phyloP scores from a whole-genome alignment of 2,329 filamentous ascomycete species.

The Xylariaceae sp. region DNA sequence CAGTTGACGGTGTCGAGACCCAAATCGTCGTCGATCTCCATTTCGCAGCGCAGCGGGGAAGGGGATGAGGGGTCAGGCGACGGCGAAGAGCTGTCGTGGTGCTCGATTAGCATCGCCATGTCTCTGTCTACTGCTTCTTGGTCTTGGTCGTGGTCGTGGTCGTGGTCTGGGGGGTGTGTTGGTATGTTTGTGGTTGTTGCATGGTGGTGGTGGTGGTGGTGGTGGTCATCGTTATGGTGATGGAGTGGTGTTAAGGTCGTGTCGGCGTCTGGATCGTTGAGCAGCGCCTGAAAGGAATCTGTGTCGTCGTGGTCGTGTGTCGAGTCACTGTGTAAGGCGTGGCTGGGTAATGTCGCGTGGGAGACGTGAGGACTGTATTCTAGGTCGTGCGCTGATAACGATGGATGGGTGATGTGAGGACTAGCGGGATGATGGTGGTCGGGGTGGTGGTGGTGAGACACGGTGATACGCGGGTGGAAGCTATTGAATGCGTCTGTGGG shows the following conservation, averaged over 20 bases:
- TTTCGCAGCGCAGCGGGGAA: no score
- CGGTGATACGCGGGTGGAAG: slow-evolving; percentile 16
- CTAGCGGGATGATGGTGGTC: slow-evolving; percentile 10
- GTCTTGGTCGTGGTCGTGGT: slow-evolving; percentile 26
- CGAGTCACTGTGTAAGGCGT: slow-evolving; percentile 5
- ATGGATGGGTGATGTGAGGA: slow-evolving; percentile 43
- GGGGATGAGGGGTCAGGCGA: neutral
- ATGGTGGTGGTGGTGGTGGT: slow-evolving; percentile 22
- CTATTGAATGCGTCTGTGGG: slow-evolving; percentile 5
- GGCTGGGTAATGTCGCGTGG: slow-evolving; percentile 10
- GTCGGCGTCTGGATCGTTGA: slow-evolving; percentile 55
- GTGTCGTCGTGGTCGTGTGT: slow-evolving; percentile 44
- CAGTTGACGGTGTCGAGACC: neutral
- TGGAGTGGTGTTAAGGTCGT: slow-evolving; percentile 16
- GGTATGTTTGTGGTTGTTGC: neutral
- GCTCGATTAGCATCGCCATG: slow-evolving; percentile 43
- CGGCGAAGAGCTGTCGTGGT: slow-evolving; percentile 26
- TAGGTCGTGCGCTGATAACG: slow-evolving; percentile 18
- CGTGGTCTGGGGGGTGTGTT: neutral
- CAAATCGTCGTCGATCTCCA: no score
- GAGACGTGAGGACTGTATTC: slow-evolving; percentile 35
- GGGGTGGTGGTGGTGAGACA: slow-evolving; percentile 35
- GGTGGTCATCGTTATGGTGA: slow-evolving; percentile 33
- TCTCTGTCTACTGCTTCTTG: slow-evolving; percentile 41
- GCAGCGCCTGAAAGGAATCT: slow-evolving; percentile 60